phyloP scores from a whole-genome alignment of 2,329 filamentous ascomycete species.

The Venturia aucupariae region DNA sequence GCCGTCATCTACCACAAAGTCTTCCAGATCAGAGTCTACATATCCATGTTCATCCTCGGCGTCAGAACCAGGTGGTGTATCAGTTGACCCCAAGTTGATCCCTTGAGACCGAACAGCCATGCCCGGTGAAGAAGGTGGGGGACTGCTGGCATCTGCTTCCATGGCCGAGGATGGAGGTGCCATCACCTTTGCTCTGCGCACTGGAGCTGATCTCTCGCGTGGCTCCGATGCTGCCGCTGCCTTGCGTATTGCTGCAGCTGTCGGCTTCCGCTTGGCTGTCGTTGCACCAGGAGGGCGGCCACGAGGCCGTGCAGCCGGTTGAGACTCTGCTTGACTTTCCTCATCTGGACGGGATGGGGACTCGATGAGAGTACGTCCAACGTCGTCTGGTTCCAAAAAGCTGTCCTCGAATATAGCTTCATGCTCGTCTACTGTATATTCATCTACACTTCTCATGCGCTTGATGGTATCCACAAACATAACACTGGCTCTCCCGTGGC shows the following conservation, averaged over 20 bases:
- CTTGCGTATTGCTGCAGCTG: conserved; percentile 1
- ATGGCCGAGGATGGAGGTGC: not conserved
- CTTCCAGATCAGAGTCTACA: conserved; percentile 14
- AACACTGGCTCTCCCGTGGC: conserved; percentile 3
- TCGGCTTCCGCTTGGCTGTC: not conserved
- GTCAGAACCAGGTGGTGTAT: conserved; percentile 8
- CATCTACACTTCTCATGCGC: conserved; percentile 10
- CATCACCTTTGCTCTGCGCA: not conserved
- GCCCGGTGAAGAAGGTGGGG: conserved; percentile 9
- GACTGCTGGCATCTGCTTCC: conserved; percentile 16
- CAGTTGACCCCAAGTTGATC: conserved; percentile 12
- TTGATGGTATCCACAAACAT: conserved; percentile 10
- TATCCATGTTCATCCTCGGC: conserved; percentile 7
- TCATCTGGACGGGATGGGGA: not conserved
- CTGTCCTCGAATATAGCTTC: not conserved
- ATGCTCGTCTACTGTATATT: not conserved
- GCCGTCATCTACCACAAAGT: conserved; percentile 15
- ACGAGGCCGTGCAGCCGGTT: conserved; percentile 1
- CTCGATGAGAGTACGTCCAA: conserved; percentile 7
- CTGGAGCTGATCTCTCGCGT: not conserved
- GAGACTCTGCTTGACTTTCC: not conserved
- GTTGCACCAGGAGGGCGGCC: conserved; percentile 7
- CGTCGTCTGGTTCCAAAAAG: conserved; percentile 14
- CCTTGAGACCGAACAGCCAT: conserved; percentile 13
- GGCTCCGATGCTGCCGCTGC: not conserved